These are phyloP conservation scores for Phytophthora megakarya DNA, from an alignment of 352 stramenopile species.

Conservation along the genomic window DNA sequence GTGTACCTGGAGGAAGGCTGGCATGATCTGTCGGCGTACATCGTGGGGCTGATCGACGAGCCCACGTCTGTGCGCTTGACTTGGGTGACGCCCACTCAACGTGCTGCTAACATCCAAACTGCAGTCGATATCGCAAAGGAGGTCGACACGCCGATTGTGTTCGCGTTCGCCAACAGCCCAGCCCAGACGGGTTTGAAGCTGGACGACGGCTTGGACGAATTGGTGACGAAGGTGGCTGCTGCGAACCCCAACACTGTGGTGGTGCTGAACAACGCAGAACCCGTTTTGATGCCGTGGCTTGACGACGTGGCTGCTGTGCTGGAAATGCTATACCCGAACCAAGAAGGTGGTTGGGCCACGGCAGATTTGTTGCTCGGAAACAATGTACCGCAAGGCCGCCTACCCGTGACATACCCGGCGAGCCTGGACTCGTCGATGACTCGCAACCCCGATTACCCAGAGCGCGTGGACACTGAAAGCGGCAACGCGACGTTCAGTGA, in stretches of 20 bases:
- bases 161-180: slow-evolving; percentile 40
- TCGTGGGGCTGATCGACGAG: slow-evolving; percentile 35
- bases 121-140: slow-evolving; percentile 38
- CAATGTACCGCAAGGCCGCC: slow-evolving; percentile 34
- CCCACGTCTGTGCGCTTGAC: slow-evolving; percentile 35
- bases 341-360: slow-evolving; percentile 40
- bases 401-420: slow-evolving; percentile 36
- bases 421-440: slow-evolving; percentile 35
- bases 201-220: slow-evolving; percentile 37
- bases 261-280: slow-evolving; percentile 40
- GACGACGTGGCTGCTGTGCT: slow-evolving; percentile 36
- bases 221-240: slow-evolving; percentile 32
- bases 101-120: slow-evolving; percentile 36
- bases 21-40: slow-evolving; percentile 32
- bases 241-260: slow-evolving; percentile 44
- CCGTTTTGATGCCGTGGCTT: slow-evolving; percentile 39
- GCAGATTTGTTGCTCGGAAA: slow-evolving; percentile 38
- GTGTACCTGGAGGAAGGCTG: slow-evolving; percentile 35
- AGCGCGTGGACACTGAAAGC: slow-evolving; percentile 29
- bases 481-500: slow-evolving; percentile 41
- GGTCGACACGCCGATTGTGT: slow-evolving; percentile 37
- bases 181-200: slow-evolving; percentile 29
- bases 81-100: slow-evolving; percentile 37
- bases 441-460: slow-evolving; percentile 36
- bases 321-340: slow-evolving; percentile 45